phyloP scores from a whole-genome alignment of 106 monocot species.

The Dendrobium huoshanense region DNA sequence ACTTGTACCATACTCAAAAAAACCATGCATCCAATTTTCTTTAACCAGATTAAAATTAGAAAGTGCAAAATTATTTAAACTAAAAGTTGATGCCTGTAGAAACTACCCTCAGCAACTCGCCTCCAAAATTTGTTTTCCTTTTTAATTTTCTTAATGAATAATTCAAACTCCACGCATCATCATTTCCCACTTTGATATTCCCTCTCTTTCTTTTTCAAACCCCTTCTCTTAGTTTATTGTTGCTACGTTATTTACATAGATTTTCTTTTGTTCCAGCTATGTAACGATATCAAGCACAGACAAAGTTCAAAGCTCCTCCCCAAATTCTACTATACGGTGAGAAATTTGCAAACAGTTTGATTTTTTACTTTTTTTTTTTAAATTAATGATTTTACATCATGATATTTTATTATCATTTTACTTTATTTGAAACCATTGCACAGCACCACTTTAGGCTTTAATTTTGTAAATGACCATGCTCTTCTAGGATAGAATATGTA shows the following conservation, averaged over 20 bases:
- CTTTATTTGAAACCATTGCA: background rate
- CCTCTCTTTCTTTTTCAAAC: background rate
- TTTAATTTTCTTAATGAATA: no score
- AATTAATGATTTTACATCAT: background rate
- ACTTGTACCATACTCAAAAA: no score
- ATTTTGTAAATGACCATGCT: background rate
- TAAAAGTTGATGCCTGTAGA: no score
- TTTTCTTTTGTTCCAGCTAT: slow-evolving; percentile 2
- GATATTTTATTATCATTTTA: background rate
- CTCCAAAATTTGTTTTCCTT: no score
- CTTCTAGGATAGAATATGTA: background rate
- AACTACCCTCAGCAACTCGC: no score
- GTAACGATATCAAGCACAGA: slow-evolving; percentile 4
- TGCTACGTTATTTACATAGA: background rate
- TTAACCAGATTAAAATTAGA: no score
- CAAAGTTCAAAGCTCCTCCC: slow-evolving; percentile 3
- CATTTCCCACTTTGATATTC: background rate
- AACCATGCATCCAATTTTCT: no score
- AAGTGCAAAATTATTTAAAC: no score
- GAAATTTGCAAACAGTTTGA: background rate
- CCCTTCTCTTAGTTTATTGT: background rate
- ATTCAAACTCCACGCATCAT: no score
- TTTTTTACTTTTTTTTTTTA: background rate
- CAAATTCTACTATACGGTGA: background rate
- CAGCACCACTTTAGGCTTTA: background rate